Conservation (phyloP, 176 grass and related monocot genomes). For the Otatea glauca region DNA sequence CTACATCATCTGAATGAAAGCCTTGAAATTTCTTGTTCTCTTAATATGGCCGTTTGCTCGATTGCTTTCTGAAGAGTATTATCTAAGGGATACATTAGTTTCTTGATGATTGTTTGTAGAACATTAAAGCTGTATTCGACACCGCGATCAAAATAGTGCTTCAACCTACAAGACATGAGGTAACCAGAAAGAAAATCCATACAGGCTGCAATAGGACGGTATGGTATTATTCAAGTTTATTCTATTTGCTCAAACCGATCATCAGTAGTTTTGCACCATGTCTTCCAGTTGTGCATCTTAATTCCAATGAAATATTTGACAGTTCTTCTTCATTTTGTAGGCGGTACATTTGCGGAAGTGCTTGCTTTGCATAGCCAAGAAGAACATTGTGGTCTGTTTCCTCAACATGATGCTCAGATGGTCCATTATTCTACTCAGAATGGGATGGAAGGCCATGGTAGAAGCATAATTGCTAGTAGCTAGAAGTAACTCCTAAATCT, state of each 20-base stretch:
- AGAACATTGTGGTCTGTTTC: background rate
- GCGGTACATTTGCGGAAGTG: conserved; percentile 47
- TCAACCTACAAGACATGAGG: conserved; percentile 67
- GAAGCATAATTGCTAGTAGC: conserved; percentile 14
- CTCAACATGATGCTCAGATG: background rate
- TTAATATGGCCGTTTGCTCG: background rate
- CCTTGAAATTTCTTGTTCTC: background rate
- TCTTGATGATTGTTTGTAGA: conserved; percentile 40
- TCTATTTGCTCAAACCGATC: background rate
- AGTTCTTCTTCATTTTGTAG: conserved; percentile 34
- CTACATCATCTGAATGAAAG: background rate
- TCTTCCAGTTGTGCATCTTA: background rate
- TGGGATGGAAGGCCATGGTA: background rate
- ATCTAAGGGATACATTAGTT: background rate
- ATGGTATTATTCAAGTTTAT: conserved; percentile 45
- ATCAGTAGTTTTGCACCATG: background rate
- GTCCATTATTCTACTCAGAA: background rate
- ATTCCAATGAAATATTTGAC: background rate
- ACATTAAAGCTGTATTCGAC: conserved; percentile 75
- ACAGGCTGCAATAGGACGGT: conserved; percentile 40
- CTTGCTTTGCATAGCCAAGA: conserved; percentile 45
- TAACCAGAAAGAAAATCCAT: conserved; percentile 58
- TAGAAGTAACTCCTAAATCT: conserved; percentile 38
- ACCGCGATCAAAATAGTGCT: conserved; percentile 86
- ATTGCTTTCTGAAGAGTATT: background rate